Evolutionary conservation across 345 rosid genomes (phyloP).

Genomic region (Psidium friedrichsthalianum): DNA sequence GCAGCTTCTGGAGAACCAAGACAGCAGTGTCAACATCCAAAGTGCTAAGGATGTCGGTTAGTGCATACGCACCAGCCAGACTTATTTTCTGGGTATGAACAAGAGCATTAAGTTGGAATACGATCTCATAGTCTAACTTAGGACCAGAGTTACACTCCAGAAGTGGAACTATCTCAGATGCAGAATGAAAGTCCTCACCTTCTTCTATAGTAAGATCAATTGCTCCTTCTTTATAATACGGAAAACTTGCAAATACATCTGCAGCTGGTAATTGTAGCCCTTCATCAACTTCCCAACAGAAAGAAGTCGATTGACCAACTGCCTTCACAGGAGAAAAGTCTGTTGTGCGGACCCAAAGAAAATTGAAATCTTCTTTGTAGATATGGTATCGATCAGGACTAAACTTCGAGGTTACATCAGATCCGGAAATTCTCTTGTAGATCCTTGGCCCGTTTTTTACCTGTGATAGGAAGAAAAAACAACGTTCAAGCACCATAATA

Average conservation of each 20-base stretch:
- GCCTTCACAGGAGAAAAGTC: conserved; percentile 62
- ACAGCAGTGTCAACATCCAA: conserved; percentile 34
- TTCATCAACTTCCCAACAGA: conserved; percentile 43
- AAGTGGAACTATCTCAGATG: conserved; percentile 52
- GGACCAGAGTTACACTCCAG: conserved; percentile 24
- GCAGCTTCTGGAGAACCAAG: conserved; percentile 56
- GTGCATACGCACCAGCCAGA: conserved; percentile 39
- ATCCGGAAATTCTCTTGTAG: conserved; percentile 52
- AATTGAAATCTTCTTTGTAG: conserved; percentile 82
- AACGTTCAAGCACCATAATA: neutral
- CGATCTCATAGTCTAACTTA: conserved; percentile 51
- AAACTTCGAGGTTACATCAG: conserved; percentile 42
- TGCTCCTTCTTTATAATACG: conserved; percentile 34
- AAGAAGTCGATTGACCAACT: conserved; percentile 54
- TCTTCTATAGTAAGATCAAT: conserved; percentile 24
- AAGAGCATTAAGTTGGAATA: conserved; percentile 73
- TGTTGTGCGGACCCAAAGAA: conserved; percentile 75
- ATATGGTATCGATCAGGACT: conserved; percentile 46
- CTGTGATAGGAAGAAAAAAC: conserved; percentile 24
- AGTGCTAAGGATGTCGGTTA: conserved; percentile 33
- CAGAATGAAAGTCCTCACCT: conserved; percentile 30
- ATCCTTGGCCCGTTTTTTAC: conserved; percentile 61
- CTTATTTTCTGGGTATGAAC: conserved; percentile 74
- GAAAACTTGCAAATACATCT: conserved; percentile 41
- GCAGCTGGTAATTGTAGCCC: conserved; percentile 18